phyloP scores from a whole-genome alignment of 306 rosid genomes.

The Quercus mongolica region DNA sequence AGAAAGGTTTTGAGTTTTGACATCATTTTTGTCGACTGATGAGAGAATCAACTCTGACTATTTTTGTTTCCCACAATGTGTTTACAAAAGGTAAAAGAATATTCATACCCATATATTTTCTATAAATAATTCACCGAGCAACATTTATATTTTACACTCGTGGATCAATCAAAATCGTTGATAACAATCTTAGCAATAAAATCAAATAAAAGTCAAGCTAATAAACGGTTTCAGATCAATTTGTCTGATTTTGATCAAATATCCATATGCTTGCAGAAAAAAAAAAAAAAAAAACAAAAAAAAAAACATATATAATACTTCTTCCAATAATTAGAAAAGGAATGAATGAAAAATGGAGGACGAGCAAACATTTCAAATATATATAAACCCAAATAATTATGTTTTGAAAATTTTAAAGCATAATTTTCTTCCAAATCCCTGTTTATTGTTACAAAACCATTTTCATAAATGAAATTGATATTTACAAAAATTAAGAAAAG shows the following conservation, averaged over 20 bases:
- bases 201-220: neutral
- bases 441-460: neutral
- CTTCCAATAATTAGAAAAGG: conserved; percentile 22
- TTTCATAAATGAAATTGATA: neutral
- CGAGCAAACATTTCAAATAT: conserved; percentile 1
- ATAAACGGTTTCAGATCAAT: neutral
- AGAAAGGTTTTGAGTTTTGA: neutral
- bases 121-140: neutral
- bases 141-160: neutral
- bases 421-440: too few relatives aligned
- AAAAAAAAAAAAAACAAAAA: neutral
- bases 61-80: neutral
- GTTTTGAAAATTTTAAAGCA: too few relatives aligned
- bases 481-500: neutral
- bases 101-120: neutral
- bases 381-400: neutral
- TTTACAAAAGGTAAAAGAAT: neutral
- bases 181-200: neutral
- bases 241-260: neutral
- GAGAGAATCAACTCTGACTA: neutral
- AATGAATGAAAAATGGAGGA: conserved; percentile 9
- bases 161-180: neutral
- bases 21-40: neutral
- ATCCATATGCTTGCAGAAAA: conserved; percentile 11
- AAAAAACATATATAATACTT: neutral